Conservation (phyloP, 371 early-diverging fungal species). For the Mucor sp. region DNA sequence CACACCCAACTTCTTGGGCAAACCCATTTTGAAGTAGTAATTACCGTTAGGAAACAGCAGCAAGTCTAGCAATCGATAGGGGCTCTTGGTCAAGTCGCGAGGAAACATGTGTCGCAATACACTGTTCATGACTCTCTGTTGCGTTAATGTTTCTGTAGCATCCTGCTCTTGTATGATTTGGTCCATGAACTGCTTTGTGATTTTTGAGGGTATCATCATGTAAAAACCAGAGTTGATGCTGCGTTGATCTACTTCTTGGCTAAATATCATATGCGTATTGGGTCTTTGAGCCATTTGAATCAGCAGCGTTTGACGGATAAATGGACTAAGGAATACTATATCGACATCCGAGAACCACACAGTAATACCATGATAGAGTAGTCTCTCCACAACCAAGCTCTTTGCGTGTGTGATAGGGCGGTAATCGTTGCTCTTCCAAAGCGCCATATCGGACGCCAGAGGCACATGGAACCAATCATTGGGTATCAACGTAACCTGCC, state of each 20-base stretch:
- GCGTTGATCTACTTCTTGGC: constrained; percentile 23
- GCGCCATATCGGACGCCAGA: constrained; percentile 27
- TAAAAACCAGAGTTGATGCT: constrained; percentile 30
- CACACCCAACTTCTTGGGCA: constrained; percentile 13
- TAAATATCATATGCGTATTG: constrained; percentile 24
- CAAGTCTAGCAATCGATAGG: constrained; percentile 19
- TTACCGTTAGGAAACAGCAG: constrained; percentile 27
- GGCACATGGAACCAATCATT: constrained; percentile 39
- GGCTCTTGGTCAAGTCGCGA: constrained; percentile 1
- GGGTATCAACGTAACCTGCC: constrained; percentile 38
- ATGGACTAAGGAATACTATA: constrained; percentile 18
- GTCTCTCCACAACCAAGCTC: constrained; percentile 39
- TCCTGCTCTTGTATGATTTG: constrained; percentile 21
- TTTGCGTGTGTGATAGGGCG: constrained; percentile 45
- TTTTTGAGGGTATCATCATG: constrained; percentile 17
- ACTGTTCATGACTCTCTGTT: constrained; percentile 28
- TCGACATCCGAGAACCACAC: constrained; percentile 28
- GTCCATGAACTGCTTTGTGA: constrained; percentile 20
- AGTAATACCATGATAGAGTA: constrained; percentile 34
- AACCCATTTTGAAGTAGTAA: constrained; percentile 16
- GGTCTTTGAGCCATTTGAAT: constrained; percentile 13
- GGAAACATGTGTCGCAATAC: constrained; percentile 10
- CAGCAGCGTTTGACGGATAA: constrained; percentile 1
- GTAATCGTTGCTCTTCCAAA: constrained; percentile 31
- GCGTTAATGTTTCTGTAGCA: constrained; percentile 11